Base-by-base conservation (phyloP, 2,329 filamentous ascomycete genomes). In the Elsinoe necatrix region DNA sequence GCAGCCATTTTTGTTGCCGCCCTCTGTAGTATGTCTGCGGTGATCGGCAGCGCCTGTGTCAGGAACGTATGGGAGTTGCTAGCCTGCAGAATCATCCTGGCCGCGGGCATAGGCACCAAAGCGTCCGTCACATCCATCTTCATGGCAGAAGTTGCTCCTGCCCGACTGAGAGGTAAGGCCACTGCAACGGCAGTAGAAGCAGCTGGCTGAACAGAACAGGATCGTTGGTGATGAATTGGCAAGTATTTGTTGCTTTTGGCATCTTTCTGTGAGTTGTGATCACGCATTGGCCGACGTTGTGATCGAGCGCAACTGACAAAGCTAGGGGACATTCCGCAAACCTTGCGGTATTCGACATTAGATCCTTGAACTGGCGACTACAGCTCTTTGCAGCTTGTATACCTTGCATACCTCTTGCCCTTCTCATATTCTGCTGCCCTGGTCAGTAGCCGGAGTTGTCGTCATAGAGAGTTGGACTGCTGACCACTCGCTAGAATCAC, bases 81-180 rank as follows among this genome's bases (percentile, higher is more conserved):
- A 2, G 63, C 56, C 23, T 68, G 64, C 59, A 65, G 68, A 4
- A 59, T 67, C 31, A 56, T 69, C 5, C 61, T 69, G 20, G 67
- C 67, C 3, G 63, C 69, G 21, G 68, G 68, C 25, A 69, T 69
- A 65, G 68, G 68, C 1, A 62, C 62, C 20, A 69, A 69, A 54
- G 68, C 66, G 6, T 64, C 63, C 2, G 61, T 68, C 25, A 63
- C 66, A 0, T 66, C 68, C 1, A 65, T 70, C 42, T 67, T 68
- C 52, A 64, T 63, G n/a, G 63, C 66, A 25, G 67, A 70, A 54
- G 61, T 67, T 1, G 58, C 63, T 2, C 65, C 66, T 5, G 63
- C 64, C 1, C 61, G 62, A 37, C 57, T 65, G 9, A 43, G 64
- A 43, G 63, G 58, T 43, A 54, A 16, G 7, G 4, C 14, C n/a